Base-by-base conservation (phyloP, 2,329 filamentous ascomycete genomes). In the Fusarium paranaense region DNA sequence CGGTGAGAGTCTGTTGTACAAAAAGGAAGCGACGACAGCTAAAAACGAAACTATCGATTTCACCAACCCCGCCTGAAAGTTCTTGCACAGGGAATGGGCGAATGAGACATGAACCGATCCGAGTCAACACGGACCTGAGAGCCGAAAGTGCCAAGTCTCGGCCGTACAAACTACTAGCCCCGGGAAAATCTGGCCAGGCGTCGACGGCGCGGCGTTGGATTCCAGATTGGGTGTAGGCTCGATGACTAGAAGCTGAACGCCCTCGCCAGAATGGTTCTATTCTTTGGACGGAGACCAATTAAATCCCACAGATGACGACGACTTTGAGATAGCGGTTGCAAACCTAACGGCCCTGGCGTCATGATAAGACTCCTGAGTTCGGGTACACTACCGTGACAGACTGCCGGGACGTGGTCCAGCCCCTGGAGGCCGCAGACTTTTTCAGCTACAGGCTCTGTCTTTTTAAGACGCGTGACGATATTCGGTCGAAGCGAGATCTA, bases 21-120 rank as follows among this genome's bases (percentile, higher is more conserved):
- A n/a, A 54, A n/a, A 54, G 37, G 54, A 58, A 58, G 54, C 54
- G 54, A 58, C 30, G 32, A 38, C 54, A 38, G 32, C 54, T 58
- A 58, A 37, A 37, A 35, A 33, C 14, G 7, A 58, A 25, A 58
- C 54, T 58, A 58, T 58, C 32, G 54, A 58, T 58, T 58, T 47
- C 54, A 33, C 32, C 20, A 58, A 22, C 54, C 32, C 54, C 54
- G 20, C 54, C 33, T 38, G 20, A 58, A 37, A 35, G 32, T 22
- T 33, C 54, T 58, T 9, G 9, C 14, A 58, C 22, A 20, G 54
- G 54, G 22, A 22, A 33, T 13, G 54, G 14, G 32, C 54, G 54
- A 58, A 58, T 58, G 54, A 37, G 54, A 58, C 22, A 58, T 58
- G 16, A 37, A 16, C 16, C 13, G 32, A 25, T 9, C n/a, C 54